Evolutionary conservation across 1,139 yeast genomes (phyloP).

Genomic region (Magnusiomyces sp.): DNA sequence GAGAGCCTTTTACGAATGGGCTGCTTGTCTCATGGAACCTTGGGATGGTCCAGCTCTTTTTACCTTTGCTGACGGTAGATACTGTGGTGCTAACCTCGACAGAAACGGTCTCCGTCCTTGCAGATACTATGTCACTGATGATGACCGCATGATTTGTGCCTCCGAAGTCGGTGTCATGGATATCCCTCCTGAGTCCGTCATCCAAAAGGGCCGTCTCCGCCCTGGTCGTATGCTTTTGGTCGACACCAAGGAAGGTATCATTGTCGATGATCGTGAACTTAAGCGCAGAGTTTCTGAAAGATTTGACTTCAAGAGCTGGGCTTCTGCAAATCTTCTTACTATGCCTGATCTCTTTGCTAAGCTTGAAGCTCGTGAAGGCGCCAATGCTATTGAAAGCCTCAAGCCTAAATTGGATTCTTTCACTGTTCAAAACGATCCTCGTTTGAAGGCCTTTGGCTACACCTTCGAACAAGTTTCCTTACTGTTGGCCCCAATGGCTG

Average conservation of each 20-base stretch:
- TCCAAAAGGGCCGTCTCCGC: constrained; percentile 87
- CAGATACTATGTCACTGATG: constrained; percentile 91
- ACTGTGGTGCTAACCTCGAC: constrained; percentile 96
- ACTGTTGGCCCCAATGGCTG: constrained; percentile 88
- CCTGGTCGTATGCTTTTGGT: constrained; percentile 96
- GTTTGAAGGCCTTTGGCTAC: constrained; percentile 82
- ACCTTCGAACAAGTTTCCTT: constrained; percentile 83
- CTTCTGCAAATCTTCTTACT: constrained; percentile 73
- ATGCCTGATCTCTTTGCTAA: constrained; percentile 65
- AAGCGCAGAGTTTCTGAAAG: constrained; percentile 75
- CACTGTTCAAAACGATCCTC: constrained; percentile 67
- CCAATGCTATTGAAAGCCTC: constrained; percentile 29
- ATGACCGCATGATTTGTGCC: constrained; percentile 94
- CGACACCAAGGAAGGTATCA: constrained; percentile 85
- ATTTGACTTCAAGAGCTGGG: constrained; percentile 91
- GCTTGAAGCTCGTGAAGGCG: constrained; percentile 41
- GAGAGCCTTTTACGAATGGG: constrained; percentile 97
- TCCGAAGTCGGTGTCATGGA: constrained; percentile 97
- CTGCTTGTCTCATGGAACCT: constrained; percentile 98
- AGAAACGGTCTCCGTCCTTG: constrained; percentile 98
- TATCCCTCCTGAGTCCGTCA: constrained; percentile 71
- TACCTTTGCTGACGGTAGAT: constrained; percentile 94
- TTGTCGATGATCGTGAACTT: constrained; percentile 87
- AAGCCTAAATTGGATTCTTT: constrained; percentile 31
- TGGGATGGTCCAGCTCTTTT: constrained; percentile 99